A percentile compares a stretch with the other conserved stretches of the same genome.
Evolutionary conservation across 139 green algal genomes (phyloP).

Genomic region (Micractinium sp.): DNA sequence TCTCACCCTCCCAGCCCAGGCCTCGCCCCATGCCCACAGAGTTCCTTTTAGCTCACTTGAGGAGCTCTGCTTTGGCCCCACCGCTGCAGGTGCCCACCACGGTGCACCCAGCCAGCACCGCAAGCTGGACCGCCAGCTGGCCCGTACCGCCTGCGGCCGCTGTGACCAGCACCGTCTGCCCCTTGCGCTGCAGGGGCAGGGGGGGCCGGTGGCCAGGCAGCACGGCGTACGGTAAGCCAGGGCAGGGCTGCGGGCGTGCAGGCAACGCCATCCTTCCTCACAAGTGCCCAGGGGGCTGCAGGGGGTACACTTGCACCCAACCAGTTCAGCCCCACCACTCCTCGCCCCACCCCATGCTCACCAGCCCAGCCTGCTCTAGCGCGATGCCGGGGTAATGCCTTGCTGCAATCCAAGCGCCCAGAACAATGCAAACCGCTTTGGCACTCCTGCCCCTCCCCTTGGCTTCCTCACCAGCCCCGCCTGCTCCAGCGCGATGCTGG

Average conservation of each 20-base stretch:
- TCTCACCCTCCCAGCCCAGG: too few species aligned
- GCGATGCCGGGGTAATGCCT: slow-evolving; percentile 37
- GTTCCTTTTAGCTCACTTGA: slow-evolving; percentile 58
- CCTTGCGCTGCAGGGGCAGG: slow-evolving; percentile 24
- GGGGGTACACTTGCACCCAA: too few species aligned
- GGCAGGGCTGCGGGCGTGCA: too few species aligned
- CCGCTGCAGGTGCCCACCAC: slow-evolving; percentile 91
- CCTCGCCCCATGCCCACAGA: background rate
- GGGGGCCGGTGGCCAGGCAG: too few species aligned
- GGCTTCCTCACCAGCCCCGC: slow-evolving; percentile 28
- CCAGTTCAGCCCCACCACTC: too few species aligned
- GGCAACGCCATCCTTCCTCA: too few species aligned
- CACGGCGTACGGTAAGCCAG: too few species aligned
- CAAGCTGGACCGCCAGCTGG: slow-evolving; percentile 96
- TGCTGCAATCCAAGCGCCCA: too few species aligned
- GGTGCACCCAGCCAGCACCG: slow-evolving; percentile 79
- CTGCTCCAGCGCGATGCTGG: slow-evolving; percentile 68
- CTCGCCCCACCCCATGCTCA: too few species aligned
- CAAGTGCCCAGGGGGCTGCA: too few species aligned
- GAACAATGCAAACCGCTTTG: too few species aligned
- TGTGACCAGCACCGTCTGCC: slow-evolving; percentile 92
- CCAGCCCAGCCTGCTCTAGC: slow-evolving; percentile 36
- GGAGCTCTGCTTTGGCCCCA: slow-evolving; percentile 76
- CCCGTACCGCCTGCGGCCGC: slow-evolving; percentile 90
- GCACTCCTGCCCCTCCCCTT: too few species aligned